These are phyloP conservation scores for Obelidium mucronatum DNA, from an alignment of 192 early-diverging fungal species.

Conservation along the genomic window DNA sequence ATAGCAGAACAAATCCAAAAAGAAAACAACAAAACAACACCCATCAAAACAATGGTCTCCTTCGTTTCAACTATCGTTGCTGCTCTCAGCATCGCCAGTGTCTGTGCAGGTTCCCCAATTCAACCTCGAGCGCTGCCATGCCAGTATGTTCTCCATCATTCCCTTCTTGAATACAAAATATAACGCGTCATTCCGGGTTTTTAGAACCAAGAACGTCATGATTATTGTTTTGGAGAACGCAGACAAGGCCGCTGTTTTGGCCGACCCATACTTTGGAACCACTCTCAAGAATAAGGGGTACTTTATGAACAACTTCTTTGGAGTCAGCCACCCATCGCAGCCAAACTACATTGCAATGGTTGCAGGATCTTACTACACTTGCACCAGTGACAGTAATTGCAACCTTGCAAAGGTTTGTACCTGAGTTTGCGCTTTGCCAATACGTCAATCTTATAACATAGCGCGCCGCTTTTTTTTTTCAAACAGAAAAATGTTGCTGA, in stretches of 20 bases:
- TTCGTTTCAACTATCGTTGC: neutral
- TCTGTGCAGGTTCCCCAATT: neutral
- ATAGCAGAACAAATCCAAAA: no score
- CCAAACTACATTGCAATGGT: constrained; percentile 77
- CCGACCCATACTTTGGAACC: constrained; percentile 43
- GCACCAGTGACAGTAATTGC: constrained; percentile 50
- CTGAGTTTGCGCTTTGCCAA: neutral
- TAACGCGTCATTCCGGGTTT: neutral
- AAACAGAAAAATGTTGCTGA: constrained; percentile 49
- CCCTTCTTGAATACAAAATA: neutral
- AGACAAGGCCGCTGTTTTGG: constrained; percentile 34
- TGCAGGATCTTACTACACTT: constrained; percentile 54
- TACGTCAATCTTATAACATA: no score
- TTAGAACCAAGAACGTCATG: constrained; percentile 28
- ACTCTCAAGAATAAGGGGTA: constrained; percentile 44
- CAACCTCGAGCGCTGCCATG: neutral
- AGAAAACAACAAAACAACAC: no score
- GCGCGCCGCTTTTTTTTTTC: neutral
- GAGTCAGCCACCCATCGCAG: constrained; percentile 68
- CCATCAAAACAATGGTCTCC: constrained; percentile 6
- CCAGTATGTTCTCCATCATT: neutral
- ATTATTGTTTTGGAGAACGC: constrained; percentile 46
- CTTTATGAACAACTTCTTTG: constrained; percentile 66
- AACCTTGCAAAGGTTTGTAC: constrained; percentile 44
- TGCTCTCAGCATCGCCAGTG: neutral